Percentiles rank a stretch among this genome's conserved stretches.
Evolutionary conservation across 78 protist genomes (phyloP).

Genomic region (Dictyostelium purpureum): DNA sequence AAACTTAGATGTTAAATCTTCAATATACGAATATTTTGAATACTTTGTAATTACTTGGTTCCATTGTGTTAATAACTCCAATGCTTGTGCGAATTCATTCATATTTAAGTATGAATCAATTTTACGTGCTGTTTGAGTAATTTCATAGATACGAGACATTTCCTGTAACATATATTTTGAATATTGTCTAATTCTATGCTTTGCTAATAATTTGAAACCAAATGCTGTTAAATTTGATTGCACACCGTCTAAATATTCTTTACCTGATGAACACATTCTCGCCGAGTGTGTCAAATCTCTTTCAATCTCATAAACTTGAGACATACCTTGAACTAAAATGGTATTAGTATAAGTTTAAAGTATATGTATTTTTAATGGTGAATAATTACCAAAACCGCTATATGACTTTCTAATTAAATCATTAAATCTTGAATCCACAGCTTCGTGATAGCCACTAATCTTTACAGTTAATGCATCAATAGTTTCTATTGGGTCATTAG

Average conservation of each 20-base stretch:
- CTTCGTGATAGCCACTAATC: slow-evolving; percentile 55
- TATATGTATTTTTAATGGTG: background rate
- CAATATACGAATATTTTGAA: slow-evolving; percentile 36
- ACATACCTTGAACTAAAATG: slow-evolving; percentile 56
- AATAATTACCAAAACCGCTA: slow-evolving; percentile 55
- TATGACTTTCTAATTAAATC: slow-evolving; percentile 56
- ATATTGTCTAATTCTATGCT: slow-evolving; percentile 24
- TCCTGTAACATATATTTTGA: slow-evolving; percentile 20
- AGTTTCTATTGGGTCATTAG: slow-evolving; percentile 3
- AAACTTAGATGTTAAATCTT: slow-evolving; percentile 2
- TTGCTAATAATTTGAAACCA: slow-evolving; percentile 50
- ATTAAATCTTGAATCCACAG: slow-evolving; percentile 70
- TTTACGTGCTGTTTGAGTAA: background rate
- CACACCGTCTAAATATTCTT: slow-evolving; percentile 26
- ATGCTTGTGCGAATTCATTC: slow-evolving; percentile 32
- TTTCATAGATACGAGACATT: slow-evolving; percentile 13
- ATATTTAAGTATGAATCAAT: slow-evolving; percentile 9
- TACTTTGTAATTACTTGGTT: background rate
- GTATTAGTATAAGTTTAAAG: background rate
- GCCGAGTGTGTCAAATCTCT: slow-evolving; percentile 67
- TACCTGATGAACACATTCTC: slow-evolving; percentile 59
- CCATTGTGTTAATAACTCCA: background rate
- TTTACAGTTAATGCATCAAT: slow-evolving; percentile 41
- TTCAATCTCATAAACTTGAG: slow-evolving; percentile 78
- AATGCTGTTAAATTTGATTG: slow-evolving; percentile 32